phyloP scores from a whole-genome alignment of 805 yeast species.

The Myxozyma nipponensis region DNA sequence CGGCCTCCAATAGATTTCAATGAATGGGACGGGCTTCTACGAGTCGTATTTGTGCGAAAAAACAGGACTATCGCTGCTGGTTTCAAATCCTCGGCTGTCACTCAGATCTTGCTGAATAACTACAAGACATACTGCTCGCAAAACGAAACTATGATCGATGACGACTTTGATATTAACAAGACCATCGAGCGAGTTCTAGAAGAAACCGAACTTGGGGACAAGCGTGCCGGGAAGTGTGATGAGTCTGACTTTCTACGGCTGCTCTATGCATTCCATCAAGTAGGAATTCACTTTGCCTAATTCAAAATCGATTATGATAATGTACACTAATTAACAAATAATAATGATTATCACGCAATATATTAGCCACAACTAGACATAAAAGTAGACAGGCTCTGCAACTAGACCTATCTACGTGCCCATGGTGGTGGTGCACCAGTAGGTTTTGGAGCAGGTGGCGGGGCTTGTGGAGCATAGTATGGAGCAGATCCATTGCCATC shows the following conservation, averaged over 20 bases:
- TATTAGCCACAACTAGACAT: neutral
- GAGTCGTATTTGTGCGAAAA: constrained; percentile 89
- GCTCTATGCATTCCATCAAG: constrained; percentile 91
- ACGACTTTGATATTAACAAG: constrained; percentile 40
- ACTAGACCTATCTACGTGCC: constrained; percentile 6
- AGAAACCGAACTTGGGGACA: constrained; percentile 76
- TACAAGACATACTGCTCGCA: constrained; percentile 71
- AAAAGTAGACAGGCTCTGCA: neutral
- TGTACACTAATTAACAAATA: neutral
- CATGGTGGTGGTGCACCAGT: constrained; percentile 23
- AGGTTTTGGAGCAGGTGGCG: constrained; percentile 2
- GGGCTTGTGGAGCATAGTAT: constrained; percentile 6
- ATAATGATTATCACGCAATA: neutral
- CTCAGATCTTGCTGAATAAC: constrained; percentile 80
- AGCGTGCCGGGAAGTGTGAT: constrained; percentile 90
- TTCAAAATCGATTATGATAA: neutral
- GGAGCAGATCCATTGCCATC: neutral
- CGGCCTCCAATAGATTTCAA: constrained; percentile 90
- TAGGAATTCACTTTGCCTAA: constrained; percentile 91
- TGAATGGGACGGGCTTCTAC: constrained; percentile 95
- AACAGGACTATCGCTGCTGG: constrained; percentile 91
- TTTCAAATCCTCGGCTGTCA: constrained; percentile 74
- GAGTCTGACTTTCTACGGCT: constrained; percentile 84
- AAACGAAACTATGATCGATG: constrained; percentile 42
- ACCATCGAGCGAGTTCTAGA: constrained; percentile 69